Percentiles rank a stretch among this genome's conserved stretches.
Conservation (phyloP, 768 basidiomycete species). For the Serpula lacrymans region DNA sequence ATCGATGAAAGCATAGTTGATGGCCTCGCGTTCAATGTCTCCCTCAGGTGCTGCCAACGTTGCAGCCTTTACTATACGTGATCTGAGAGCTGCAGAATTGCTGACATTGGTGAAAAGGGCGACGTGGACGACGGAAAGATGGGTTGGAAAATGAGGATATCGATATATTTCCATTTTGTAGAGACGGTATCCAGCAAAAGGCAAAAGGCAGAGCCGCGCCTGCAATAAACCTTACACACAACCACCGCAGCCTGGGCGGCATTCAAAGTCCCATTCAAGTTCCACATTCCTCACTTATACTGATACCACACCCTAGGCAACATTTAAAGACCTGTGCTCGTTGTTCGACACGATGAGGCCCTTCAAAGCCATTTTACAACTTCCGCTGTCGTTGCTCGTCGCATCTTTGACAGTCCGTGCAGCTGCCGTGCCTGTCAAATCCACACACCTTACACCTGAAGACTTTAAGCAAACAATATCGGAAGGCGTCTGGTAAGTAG, state of each 20-base stretch:
- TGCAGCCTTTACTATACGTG: slow-evolving; percentile 70
- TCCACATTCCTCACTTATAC: too few species aligned
- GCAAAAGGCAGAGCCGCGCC: too few species aligned
- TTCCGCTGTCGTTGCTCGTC: slow-evolving; percentile 24
- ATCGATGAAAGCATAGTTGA: slow-evolving; percentile 92
- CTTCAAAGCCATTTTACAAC: neutral
- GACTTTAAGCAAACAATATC: slow-evolving; percentile 53
- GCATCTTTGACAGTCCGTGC: slow-evolving; percentile 26
- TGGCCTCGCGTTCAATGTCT: slow-evolving; percentile 64
- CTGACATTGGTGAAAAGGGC: slow-evolving; percentile 65
- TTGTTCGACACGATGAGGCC: slow-evolving; percentile 11
- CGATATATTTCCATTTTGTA: slow-evolving; percentile 52
- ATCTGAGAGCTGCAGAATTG: slow-evolving; percentile 59
- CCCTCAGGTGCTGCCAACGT: slow-evolving; percentile 56
- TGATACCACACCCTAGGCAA: too few species aligned
- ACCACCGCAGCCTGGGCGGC: too few species aligned
- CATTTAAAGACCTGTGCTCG: too few species aligned
- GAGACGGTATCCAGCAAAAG: slow-evolving; percentile 1
- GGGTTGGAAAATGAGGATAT: slow-evolving; percentile 49
- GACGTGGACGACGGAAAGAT: slow-evolving; percentile 45
- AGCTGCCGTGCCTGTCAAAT: slow-evolving; percentile 32
- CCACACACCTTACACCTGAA: slow-evolving; percentile 48
- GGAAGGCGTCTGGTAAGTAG: slow-evolving; percentile 58
- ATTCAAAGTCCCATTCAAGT: too few species aligned
- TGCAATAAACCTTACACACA: too few species aligned